These are phyloP conservation scores for Apiospora malaysiana DNA, from an alignment of 2,329 filamentous ascomycete genomes.

Conservation along the genomic window DNA sequence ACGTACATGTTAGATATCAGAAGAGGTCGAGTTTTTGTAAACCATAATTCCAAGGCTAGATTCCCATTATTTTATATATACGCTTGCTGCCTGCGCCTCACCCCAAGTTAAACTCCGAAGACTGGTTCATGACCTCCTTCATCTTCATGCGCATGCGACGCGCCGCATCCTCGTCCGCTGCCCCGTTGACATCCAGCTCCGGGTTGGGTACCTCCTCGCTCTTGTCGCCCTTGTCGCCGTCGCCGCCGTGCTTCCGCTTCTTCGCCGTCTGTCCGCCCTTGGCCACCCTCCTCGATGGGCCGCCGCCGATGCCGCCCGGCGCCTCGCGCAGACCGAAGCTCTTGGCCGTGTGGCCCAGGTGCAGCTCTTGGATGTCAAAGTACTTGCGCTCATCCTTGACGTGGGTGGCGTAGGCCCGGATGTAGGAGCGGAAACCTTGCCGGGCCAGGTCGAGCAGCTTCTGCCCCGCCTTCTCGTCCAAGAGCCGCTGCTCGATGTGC, in stretches of 20 bases:
- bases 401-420: conserved; percentile 94
- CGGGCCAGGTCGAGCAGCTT: conserved; percentile 80
- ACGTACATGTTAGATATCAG: background rate
- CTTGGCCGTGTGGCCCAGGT: conserved; percentile 93
- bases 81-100: conserved; percentile 34
- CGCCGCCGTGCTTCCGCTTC: conserved; percentile 38
- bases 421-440: conserved; percentile 87
- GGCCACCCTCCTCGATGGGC: conserved; percentile 52
- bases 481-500: conserved; percentile 64
- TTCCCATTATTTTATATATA: background rate
- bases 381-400: conserved; percentile 81
- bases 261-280: conserved; percentile 41
- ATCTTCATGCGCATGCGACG: conserved; percentile 71
- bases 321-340: conserved; percentile 89
- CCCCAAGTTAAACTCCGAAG: conserved; percentile 73
- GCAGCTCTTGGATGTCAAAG: conserved; percentile 91
- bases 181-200: conserved; percentile 45
- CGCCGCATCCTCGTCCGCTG: conserved; percentile 62
- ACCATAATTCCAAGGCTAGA: background rate
- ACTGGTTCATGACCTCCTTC: conserved; percentile 59
- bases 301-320: conserved; percentile 78
- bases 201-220: conserved; percentile 33
- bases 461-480: conserved; percentile 41
- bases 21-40: background rate
- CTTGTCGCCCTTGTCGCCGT: conserved; percentile 40